These are phyloP conservation scores for Calonectria ilicicola DNA, from an alignment of 2,329 filamentous ascomycete genomes.

Conservation along the genomic window DNA sequence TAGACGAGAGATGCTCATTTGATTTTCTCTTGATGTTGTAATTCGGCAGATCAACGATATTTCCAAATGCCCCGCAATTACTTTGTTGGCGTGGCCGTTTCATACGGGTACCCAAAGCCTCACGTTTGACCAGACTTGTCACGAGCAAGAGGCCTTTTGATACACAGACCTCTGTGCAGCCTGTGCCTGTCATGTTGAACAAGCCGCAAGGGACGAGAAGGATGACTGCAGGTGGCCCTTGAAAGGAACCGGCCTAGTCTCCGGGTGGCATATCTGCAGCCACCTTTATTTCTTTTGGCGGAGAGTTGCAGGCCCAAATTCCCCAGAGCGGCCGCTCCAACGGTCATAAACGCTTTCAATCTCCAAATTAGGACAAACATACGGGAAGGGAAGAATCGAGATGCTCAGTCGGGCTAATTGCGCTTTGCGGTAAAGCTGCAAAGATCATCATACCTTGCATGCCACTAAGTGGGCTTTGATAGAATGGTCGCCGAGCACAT, in stretches of 20 bases:
- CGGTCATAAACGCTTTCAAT: background rate
- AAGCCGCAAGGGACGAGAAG: background rate
- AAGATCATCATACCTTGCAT: background rate
- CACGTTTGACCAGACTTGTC: background rate
- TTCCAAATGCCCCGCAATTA: background rate
- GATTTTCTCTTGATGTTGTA: background rate
- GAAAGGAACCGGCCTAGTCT: background rate
- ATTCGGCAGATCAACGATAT: background rate
- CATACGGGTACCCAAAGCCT: background rate
- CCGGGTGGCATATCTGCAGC: background rate
- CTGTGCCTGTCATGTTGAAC: background rate
- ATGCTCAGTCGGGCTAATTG: background rate
- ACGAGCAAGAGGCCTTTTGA: background rate
- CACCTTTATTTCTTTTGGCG: background rate
- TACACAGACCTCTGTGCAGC: background rate
- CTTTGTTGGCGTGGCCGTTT: background rate
- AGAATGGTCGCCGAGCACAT: conserved; percentile 3
- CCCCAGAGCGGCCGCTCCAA: background rate
- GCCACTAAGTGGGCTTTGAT: conserved; percentile 6
- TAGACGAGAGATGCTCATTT: background rate
- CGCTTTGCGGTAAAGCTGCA: background rate
- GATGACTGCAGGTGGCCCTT: background rate
- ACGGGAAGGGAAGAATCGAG: background rate
- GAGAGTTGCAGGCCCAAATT: background rate
- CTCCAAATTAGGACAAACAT: background rate